A percentile compares a stretch with the other conserved stretches of the same genome.
These are phyloP conservation scores for Iodosphaeria phyllophila DNA, from an alignment of 2,329 filamentous ascomycete genomes.

Conservation along the genomic window DNA sequence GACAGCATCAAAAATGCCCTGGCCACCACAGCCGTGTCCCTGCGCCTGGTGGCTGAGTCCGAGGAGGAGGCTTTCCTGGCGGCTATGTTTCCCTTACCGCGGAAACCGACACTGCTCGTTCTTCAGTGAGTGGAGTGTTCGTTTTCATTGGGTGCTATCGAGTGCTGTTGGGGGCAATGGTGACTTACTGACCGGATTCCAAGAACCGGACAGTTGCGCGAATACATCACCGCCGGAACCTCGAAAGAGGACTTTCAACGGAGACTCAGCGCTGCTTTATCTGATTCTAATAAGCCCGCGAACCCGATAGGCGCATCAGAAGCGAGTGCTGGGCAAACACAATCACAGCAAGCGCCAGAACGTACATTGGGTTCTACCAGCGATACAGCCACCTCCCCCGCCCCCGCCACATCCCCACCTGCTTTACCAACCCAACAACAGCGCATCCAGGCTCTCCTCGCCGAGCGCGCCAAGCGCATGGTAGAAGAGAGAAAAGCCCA, in stretches of 20 bases:
- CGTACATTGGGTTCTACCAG: constrained; percentile 1
- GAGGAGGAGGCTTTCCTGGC: constrained; percentile 67
- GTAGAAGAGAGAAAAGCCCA: constrained; percentile 27
- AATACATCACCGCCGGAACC: constrained; percentile 51
- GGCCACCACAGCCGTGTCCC: constrained; percentile 42
- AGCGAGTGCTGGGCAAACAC: not conserved
- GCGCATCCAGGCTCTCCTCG: constrained; percentile 19
- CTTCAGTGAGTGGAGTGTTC: constrained; percentile 39
- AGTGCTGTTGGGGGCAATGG: not conserved
- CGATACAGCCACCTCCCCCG: not conserved
- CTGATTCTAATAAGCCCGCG: not conserved
- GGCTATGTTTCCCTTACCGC: constrained; percentile 65
- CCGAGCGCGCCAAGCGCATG: constrained; percentile 30
- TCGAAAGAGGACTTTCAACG: constrained; percentile 47
- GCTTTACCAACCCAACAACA: not conserved
- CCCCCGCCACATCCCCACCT: not conserved
- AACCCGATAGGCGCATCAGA: not conserved
- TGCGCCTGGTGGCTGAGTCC: constrained; percentile 54
- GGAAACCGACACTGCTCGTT: constrained; percentile 60
- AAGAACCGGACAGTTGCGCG: constrained; percentile 54
- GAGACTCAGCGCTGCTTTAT: constrained; percentile 28
- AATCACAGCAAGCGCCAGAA: constrained; percentile 2
- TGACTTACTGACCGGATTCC: constrained; percentile 4
- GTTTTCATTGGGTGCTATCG: not conserved
- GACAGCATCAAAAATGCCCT: constrained; percentile 36